A percentile compares a stretch with the other conserved stretches of the same genome.
Conservation (phyloP, 2,329 filamentous ascomycete genomes). For the Botrytis medusae region DNA sequence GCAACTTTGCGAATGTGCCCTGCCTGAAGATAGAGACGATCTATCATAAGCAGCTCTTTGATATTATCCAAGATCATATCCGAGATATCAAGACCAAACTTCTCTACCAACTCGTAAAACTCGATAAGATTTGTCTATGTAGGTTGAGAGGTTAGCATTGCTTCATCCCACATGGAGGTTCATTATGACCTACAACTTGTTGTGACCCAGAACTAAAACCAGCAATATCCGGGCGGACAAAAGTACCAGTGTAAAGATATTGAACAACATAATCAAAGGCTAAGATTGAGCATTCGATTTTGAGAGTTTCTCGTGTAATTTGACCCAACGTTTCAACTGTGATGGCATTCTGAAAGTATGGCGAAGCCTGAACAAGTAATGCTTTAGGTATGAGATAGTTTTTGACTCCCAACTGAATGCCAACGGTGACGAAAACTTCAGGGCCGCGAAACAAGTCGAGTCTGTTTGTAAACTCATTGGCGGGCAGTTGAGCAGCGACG, state of each 20-base stretch:
- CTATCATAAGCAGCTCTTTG: background rate
- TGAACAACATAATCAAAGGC: constrained; percentile 23
- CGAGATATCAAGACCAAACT: background rate
- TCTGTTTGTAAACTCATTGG: background rate
- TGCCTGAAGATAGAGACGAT: background rate
- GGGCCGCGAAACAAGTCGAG: constrained; percentile 16
- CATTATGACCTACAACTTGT: constrained; percentile 13
- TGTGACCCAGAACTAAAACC: background rate
- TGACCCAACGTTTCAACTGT: constrained; percentile 12
- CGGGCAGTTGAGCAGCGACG: background rate
- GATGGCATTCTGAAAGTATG: constrained; percentile 22
- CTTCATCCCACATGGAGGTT: background rate
- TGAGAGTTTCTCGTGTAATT: constrained; percentile 5
- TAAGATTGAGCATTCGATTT: constrained; percentile 12
- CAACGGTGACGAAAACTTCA: constrained; percentile 16
- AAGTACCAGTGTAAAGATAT: constrained; percentile 24
- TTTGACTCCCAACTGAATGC: background rate
- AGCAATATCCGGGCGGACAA: background rate
- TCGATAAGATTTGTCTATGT: background rate
- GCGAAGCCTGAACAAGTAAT: constrained; percentile 24
- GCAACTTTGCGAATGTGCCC: background rate
- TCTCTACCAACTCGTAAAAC: background rate
- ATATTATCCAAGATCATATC: background rate
- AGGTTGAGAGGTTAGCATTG: background rate
- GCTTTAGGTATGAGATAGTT: constrained; percentile 16